phyloP scores from a whole-genome alignment of 345 rosid genomes.

The Populus simonii region DNA sequence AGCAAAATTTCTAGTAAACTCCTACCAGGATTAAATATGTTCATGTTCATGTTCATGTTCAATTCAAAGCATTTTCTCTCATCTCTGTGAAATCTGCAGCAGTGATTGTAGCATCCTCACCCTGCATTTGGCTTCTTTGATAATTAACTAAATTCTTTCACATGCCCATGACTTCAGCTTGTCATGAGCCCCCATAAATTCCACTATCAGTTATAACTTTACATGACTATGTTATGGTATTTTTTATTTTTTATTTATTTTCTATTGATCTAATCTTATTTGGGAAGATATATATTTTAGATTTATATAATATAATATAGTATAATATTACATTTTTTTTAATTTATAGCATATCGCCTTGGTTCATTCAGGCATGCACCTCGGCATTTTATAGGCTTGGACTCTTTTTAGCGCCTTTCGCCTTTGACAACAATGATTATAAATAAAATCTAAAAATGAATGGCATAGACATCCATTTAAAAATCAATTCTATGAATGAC shows the following conservation, averaged over 20 bases:
- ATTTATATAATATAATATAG: no score
- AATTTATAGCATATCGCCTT: no score
- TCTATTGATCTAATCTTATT: no score
- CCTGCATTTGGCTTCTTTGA: neutral
- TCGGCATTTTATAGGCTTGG: no score
- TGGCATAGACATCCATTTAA: neutral
- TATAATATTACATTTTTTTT: no score
- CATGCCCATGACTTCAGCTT: neutral
- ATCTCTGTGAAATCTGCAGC: neutral
- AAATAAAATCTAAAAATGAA: neutral
- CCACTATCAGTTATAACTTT: neutral
- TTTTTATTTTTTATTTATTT: no score
- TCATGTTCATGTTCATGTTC: neutral
- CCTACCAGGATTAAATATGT: neutral
- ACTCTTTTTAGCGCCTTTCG: no score
- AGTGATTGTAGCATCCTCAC: neutral
- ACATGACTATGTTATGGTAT: no score
- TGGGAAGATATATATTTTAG: no score
- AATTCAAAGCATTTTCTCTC: neutral
- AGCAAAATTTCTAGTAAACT: neutral
- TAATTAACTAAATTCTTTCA: neutral
- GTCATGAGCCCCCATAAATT: neutral
- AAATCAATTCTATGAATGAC: neutral
- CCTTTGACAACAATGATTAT: no score
- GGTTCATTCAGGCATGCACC: no score